Base-by-base conservation (phyloP, 192 early-diverging fungal genomes). In the Mycoemilia scoparia region DNA sequence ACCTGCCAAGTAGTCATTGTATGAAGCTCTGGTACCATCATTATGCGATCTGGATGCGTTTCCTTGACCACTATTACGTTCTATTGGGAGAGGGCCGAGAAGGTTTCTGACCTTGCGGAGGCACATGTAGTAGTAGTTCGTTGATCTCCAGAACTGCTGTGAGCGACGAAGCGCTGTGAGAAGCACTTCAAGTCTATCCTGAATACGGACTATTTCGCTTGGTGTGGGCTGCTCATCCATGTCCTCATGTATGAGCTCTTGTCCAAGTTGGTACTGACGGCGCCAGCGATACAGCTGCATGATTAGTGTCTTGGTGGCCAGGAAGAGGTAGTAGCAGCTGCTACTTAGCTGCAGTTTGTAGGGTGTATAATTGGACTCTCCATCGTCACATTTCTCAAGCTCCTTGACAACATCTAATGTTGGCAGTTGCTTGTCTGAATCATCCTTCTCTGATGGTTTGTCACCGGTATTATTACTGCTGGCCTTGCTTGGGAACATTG, bases 251-350 rank as follows among this genome's bases (percentile, higher is more conserved):
- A n/a, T n/a, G n/a, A n/a, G n/a, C n/a, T n/a, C n/a, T n/a, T n/a
- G n/a, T n/a, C n/a, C n/a, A n/a, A n/a, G n/a, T n/a, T n/a, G n/a
- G n/a, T n/a, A n/a, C n/a, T n/a, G n/a, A n/a, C n/a, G n/a, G n/a
- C n/a, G n/a, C n/a, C n/a, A n/a, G 25, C 57, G 60, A 54, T 63
- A 54, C 39, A 57, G 35, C 24, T 63, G 57, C 60, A 63, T 63
- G 49, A 63, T 63, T 29, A 63, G 46, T 2, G 60, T 49, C 49
- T 63, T 63, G 16, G 60, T 54, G 1, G 60, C 60, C 33, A 63
- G 37, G 38, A 63, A 63, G 5, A 63, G 24, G 36, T 37, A 63
- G 45, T 63, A 63, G 31, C 53, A 23, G 4, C 53, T 56, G 53
- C 39, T 38, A 4, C 38, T 20, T 12, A 56, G 45, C 49, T 63